Evolutionary conservation across 768 basidiomycete species (phyloP).

Genomic region (Suillus subalutaceus): DNA sequence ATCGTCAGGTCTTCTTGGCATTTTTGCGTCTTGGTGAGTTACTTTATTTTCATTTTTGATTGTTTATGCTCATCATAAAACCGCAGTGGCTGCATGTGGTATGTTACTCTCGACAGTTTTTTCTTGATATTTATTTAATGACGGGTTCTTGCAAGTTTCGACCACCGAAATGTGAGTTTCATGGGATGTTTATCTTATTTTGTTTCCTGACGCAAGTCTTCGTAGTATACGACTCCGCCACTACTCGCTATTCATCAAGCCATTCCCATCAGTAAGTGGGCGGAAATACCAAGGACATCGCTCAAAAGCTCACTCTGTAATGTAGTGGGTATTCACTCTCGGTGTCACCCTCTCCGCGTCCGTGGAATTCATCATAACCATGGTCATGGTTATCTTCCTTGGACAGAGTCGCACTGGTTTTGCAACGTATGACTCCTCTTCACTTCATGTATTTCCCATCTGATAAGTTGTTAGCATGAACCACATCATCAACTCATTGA

Average conservation of each 20-base stretch:
- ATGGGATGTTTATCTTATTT: background rate
- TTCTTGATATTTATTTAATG: background rate
- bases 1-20: slow-evolving; percentile 30
- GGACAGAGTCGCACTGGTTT: slow-evolving; percentile 35
- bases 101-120: slow-evolving; percentile 8
- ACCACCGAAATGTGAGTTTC: slow-evolving; percentile 34
- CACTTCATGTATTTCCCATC: background rate
- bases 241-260: slow-evolving; percentile 34
- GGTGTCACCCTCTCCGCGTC: slow-evolving; percentile 37
- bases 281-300: background rate
- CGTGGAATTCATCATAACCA: slow-evolving; percentile 36
- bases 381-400: slow-evolving; percentile 34
- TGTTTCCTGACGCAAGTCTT: background rate
- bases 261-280: slow-evolving; percentile 30
- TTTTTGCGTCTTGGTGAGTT: slow-evolving; percentile 36
- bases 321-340: slow-evolving; percentile 34
- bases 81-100: slow-evolving; percentile 33
- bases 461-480: slow-evolving; percentile 40
- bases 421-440: slow-evolving; percentile 21
- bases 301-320: background rate
- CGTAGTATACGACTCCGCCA: slow-evolving; percentile 29
- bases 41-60: background rate
- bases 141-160: slow-evolving; percentile 22
- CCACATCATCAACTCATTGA: slow-evolving; percentile 49
- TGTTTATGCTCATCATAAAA: background rate